Evolutionary conservation across 139 green algal genomes (phyloP), one percentile per base, ranked within the genome.

Genomic region (Micractinium conductrix): DNA sequence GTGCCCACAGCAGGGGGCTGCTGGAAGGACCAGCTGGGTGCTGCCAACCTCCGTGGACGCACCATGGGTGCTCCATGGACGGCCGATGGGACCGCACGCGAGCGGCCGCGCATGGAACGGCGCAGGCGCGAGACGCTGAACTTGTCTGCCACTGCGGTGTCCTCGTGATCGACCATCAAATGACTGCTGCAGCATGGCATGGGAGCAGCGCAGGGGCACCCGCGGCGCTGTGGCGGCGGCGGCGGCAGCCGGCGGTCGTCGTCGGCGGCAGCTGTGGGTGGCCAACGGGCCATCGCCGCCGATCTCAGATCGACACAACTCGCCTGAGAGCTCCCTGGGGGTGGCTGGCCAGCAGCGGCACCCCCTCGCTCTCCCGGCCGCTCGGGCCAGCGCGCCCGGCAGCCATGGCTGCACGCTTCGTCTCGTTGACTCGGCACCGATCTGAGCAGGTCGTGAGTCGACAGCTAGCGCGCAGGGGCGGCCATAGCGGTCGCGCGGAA

Each of bases 41-140:
- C n/a, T n/a, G n/a, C n/a, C n/a, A n/a, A n/a, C n/a, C n/a, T n/a
- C n/a, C n/a, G 45, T 30, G 9, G 22, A 37, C 75, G 53, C 75
- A 82, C 76, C 76, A 73, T 7, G 6, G 76, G 76, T 2, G 76
- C 76, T 55, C 76, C 76, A 58, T 82, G 76, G 38, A 82, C 76
- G 0, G 76, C 38, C 1, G 76, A 82, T 0, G 76, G 76, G 58
- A 82, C 58, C 0, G 38, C 24, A 6, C 58, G 38, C 26, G 16
- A 30, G 55, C 30, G 55, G 50, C 50, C 58, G 16, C 37, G 76
- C 70, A 78, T 78, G 55, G 76, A 67, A 26, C 76, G 76, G 37
- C 76, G 76, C 55, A 82, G 58, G 0, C 75, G 75, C 22, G 75
- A 81, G 35, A 81, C 58, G 53, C 38, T 82, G 30, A 82, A 82